Percentiles rank a stretch among this genome's conserved stretches.
Conservation (phyloP, 1,284 basidiomycete genomes). For the Sanghuangporus weigelae region DNA sequence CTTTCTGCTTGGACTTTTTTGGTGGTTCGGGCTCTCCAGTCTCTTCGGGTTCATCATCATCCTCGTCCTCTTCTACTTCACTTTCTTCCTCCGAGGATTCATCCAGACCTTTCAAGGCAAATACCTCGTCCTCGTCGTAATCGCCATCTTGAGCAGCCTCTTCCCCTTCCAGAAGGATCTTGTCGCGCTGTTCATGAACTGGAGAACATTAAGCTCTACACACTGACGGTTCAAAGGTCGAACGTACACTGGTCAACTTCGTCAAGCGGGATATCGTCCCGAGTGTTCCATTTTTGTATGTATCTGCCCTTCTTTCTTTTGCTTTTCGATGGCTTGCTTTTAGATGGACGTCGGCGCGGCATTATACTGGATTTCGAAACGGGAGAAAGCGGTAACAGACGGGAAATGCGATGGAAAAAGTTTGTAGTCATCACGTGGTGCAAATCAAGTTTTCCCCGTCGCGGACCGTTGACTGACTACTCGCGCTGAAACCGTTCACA, state of each 20-base stretch:
- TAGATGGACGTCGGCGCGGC: constrained; percentile 29
- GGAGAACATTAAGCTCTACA: not conserved
- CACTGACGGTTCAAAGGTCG: not conserved
- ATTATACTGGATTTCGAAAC: constrained; percentile 19
- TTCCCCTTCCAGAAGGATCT: constrained; percentile 68
- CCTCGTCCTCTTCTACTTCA: constrained; percentile 41
- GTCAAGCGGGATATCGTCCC: constrained; percentile 64
- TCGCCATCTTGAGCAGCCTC: constrained; percentile 35
- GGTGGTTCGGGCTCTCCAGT: constrained; percentile 22
- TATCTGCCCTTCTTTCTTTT: constrained; percentile 33
- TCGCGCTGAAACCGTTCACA: no score
- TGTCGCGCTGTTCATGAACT: constrained; percentile 73
- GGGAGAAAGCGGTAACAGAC: not conserved
- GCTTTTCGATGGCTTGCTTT: constrained; percentile 24
- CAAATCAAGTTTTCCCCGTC: not conserved
- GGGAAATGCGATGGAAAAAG: not conserved
- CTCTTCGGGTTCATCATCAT: constrained; percentile 29
- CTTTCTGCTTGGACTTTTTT: constrained; percentile 16
- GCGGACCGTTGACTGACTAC: not conserved
- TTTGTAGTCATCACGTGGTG: not conserved
- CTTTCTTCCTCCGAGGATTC: constrained; percentile 38
- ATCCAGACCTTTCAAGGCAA: constrained; percentile 51
- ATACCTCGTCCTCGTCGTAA: constrained; percentile 61
- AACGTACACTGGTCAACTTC: constrained; percentile 67
- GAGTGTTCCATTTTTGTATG: constrained; percentile 58